Evolutionary conservation across 2,329 filamentous ascomycete species (phyloP), one percentile per base, ranked within the genome.

Genomic region (Sarocladiaceae sp.): DNA sequence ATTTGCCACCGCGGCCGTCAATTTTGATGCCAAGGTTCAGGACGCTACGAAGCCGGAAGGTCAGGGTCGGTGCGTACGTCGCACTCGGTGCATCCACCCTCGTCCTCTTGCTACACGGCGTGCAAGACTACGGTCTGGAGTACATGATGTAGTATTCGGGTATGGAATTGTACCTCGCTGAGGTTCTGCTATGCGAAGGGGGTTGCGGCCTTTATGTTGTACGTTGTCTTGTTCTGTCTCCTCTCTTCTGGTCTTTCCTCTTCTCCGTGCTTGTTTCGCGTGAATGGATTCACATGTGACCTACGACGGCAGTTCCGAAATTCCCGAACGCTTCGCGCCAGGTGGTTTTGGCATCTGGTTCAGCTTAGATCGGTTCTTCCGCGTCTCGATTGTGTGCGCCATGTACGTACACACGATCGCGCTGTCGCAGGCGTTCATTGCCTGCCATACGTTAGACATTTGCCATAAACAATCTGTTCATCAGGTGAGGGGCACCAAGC

Each of bases 311-410:
- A 85, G 81, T 76, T 82, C 46, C 83, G 91, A 39, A n/a, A 81
- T 91, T 64, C 91, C 92, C 0, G 91, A 97, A 71, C 76, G 87
- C 51, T 79, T 78, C 61, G 78, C 72, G 49, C 91, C 90, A 0
- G 87, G 89, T 3, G 75, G 66, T n/a, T 95, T 91, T 64, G 91
- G 96, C 68, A 86, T 95, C 37, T 86, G 87, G 78, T 90, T 90
- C 18, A 89, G 84, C 64, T 94, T 88, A 20, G 91, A 96, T 69
- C 91, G 96, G 71, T 85, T 96, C 55, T 96, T 97, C 66, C 91
- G 96, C 70, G 74, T 93, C 35, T 75, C 29, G 7, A 56, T 58
- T 20, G 50, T 58, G 39, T 56, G 55, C 25, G 56, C 57, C 12
- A 56, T 57, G 51, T 56, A 53, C 28, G 53, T 54, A 51, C 52